Base-by-base conservation (phyloP, 345 rosid species). In the Psidium friedrichsthalianum region DNA sequence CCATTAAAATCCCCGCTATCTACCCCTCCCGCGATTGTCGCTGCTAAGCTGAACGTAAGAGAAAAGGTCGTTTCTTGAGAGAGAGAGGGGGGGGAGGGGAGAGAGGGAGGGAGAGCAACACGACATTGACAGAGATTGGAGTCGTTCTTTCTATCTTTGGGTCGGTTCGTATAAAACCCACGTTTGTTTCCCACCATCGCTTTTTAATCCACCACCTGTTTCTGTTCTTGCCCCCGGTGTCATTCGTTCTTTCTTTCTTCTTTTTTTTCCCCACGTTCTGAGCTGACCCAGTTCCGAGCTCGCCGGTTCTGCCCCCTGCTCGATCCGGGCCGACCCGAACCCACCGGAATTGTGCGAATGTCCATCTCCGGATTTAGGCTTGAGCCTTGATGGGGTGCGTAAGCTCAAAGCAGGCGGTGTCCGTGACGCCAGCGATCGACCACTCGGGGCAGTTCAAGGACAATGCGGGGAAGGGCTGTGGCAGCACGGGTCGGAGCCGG, bases 321-420 rank as follows among this genome's bases (percentile, higher is more conserved):
- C n/a, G 64, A 51, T 51, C 83, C 53, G 53, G 76, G 36, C 4
- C 85, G 51, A 57, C 85, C 84, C 58, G 84, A 52, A 27, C 44
- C n/a, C 84, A 20, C 25, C 84, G 57, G 42, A 22, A 15, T 27
- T 69, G 47, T 11, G 80, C 80, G 21, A 36, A 69, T 69, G 80
- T 47, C 80, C 47, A 10, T 69, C 40, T 69, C 47, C 40, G 14
- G 47, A 22, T 69, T 69, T 2, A 20, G 47, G 80, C 80, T 11
- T 11, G 61, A 54, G 47, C 54, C 83, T 44, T 49, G 27, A 97
- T 97, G 99, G 99, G 99, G 56, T 97, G 99, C 89, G 99, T 95
- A 83, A 97, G 90, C 92, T 93, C 99, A 87, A 97, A 97, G 95
- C 99, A 97, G 92, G 89, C 95, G 82, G 98, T 95, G 40, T 89